phyloP scores from a whole-genome alignment of 2,329 filamentous ascomycete genomes.

The Coniella lustricola region DNA sequence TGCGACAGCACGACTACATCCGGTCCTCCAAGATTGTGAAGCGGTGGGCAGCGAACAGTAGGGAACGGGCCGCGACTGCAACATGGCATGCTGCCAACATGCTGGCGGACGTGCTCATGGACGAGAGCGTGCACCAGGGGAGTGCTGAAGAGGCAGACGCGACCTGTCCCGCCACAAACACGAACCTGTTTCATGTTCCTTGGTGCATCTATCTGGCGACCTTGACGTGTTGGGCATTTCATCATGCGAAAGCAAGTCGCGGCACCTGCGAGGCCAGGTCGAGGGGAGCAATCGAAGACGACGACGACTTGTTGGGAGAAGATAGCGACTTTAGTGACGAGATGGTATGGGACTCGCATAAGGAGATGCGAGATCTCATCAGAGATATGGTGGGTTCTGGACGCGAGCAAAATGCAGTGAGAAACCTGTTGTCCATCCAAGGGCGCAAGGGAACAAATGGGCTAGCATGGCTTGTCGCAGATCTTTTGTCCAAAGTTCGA shows the following conservation, averaged over 20 bases:
- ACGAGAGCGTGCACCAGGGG: not conserved
- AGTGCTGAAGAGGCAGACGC: not conserved
- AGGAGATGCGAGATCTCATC: conserved; percentile 40
- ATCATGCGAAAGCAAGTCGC: conserved; percentile 30
- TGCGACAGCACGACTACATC: conserved; percentile 41
- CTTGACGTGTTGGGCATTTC: conserved; percentile 51
- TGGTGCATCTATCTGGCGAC: conserved; percentile 57
- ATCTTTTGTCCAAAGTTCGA: conserved; percentile 46
- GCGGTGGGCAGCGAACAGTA: conserved; percentile 35
- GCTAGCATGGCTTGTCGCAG: conserved; percentile 47
- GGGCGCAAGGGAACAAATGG: conserved; percentile 44
- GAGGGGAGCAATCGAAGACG: conserved; percentile 20
- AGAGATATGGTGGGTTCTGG: conserved; percentile 29
- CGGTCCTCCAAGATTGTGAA: conserved; percentile 44
- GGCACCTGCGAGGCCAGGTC: conserved; percentile 1
- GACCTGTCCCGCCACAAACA: conserved; percentile 16
- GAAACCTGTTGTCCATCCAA: conserved; percentile 28
- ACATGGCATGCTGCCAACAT: conserved; percentile 48
- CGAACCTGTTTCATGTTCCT: conserved; percentile 52
- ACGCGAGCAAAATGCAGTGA: conserved; percentile 22
- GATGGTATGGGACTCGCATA: conserved; percentile 41
- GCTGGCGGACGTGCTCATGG: conserved; percentile 35
- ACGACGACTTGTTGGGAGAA: not conserved
- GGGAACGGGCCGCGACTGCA: conserved; percentile 32
- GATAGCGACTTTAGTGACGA: conserved; percentile 30